Percentiles rank a stretch among this genome's conserved stretches.
phyloP scores from a whole-genome alignment of 1,139 yeast species.

The Hanseniaspora sp. region DNA sequence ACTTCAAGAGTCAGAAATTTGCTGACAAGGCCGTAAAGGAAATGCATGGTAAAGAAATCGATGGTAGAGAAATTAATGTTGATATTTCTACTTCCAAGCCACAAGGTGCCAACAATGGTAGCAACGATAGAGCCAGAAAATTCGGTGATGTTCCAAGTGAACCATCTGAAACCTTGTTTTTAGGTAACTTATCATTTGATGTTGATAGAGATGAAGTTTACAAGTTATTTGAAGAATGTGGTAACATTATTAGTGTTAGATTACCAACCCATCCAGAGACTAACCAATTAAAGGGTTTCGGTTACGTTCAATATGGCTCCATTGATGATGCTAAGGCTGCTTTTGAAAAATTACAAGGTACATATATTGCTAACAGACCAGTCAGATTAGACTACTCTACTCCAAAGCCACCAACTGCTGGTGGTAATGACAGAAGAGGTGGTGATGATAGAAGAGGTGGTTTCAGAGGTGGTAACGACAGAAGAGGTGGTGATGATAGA shows the following conservation, averaged over 20 bases:
- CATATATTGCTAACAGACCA: conserved; percentile 80
- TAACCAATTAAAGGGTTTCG: conserved; percentile 97
- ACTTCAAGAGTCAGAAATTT: conserved; percentile 59
- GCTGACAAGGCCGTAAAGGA: conserved; percentile 86
- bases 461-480: conserved; percentile 31
- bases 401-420: conserved; percentile 49
- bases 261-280: conserved; percentile 98
- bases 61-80: conserved; percentile 90
- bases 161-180: conserved; percentile 89
- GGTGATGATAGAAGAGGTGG: conserved; percentile 38
- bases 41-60: conserved; percentile 86
- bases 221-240: conserved; percentile 62
- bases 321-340: conserved; percentile 89
- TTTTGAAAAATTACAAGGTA: conserved; percentile 76
- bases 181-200: conserved; percentile 90
- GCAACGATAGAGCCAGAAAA: conserved; percentile 65
- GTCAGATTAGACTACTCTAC: conserved; percentile 91
- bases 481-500: conserved; percentile 32
- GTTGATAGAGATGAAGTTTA: conserved; percentile 69
- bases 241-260: conserved; percentile 77
- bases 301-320: conserved; percentile 81
- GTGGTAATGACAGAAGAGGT: conserved; percentile 33
- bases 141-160: conserved; percentile 83
- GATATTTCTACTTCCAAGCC: conserved; percentile 87
- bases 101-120: conserved; percentile 36